Conservation (phyloP, 2,329 filamentous ascomycete species). For the Penicillium sp. region DNA sequence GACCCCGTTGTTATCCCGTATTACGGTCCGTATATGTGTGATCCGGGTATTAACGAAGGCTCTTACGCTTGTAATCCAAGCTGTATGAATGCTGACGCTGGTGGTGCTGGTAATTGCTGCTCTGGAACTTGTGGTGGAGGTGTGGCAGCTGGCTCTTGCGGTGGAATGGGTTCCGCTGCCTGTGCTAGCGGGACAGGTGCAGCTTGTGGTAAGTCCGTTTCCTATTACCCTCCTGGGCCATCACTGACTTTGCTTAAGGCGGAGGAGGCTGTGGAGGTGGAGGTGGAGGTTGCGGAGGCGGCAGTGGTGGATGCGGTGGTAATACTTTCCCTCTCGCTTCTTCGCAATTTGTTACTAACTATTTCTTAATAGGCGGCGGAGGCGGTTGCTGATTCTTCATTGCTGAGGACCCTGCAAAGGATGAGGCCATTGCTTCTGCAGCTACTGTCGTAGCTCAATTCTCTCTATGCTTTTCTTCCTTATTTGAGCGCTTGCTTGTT, state of each 20-base stretch:
- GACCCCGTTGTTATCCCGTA: conserved; percentile 43
- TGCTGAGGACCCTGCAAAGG: not conserved
- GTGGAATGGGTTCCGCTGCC: conserved; percentile 38
- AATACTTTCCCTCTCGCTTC: not conserved
- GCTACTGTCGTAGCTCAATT: not conserved
- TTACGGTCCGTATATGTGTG: conserved; percentile 46
- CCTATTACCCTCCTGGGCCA: not conserved
- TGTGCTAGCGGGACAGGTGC: conserved; percentile 24
- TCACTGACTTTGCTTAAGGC: conserved; percentile 7
- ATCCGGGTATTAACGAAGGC: conserved; percentile 39
- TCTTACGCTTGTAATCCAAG: conserved; percentile 44
- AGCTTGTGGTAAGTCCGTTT: conserved; percentile 31
- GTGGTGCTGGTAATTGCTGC: conserved; percentile 46
- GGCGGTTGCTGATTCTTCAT: not conserved
- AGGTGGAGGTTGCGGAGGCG: conserved; percentile 6
- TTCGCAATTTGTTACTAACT: not conserved
- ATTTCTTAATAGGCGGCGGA: not conserved
- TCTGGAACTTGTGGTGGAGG: conserved; percentile 43
- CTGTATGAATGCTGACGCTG: conserved; percentile 41
- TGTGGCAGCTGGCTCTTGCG: conserved; percentile 43
- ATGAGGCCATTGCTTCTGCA: not conserved
- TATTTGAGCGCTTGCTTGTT: not conserved
- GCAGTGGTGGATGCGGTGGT: conserved; percentile 11
- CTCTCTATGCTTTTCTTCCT: not conserved
- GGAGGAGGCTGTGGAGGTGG: conserved; percentile 22